Evolutionary conservation across 352 stramenopile genomes (phyloP).

Genomic region (Sclerospora graminicola): DNA sequence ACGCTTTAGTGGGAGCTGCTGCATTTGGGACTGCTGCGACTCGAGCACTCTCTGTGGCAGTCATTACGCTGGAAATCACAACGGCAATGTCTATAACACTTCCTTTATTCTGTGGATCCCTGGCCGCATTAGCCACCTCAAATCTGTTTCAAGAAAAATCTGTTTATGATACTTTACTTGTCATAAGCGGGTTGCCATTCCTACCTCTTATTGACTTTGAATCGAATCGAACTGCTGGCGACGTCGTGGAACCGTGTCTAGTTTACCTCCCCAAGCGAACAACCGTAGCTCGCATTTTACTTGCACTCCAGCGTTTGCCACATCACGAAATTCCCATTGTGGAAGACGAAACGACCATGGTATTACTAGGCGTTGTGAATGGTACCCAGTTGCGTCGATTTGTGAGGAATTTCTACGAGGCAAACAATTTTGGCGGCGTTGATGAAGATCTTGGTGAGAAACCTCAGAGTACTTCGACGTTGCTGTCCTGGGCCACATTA

Average conservation of each 20-base stretch:
- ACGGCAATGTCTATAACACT: constrained; percentile 73
- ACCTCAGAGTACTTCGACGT: constrained; percentile 16
- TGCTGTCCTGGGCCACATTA: constrained; percentile 53
- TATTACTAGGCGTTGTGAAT: constrained; percentile 57
- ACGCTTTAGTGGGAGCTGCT: constrained; percentile 68
- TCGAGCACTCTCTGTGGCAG: constrained; percentile 66
- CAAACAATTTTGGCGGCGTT: constrained; percentile 33
- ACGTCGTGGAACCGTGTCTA: constrained; percentile 62
- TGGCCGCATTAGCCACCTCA: constrained; percentile 53
- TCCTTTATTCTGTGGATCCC: constrained; percentile 63
- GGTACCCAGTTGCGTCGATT: constrained; percentile 48
- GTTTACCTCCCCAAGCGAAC: constrained; percentile 71
- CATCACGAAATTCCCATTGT: constrained; percentile 70
- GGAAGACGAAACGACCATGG: constrained; percentile 52
- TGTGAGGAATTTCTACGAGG: constrained; percentile 51
- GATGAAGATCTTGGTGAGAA: constrained; percentile 70
- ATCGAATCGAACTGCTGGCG: constrained; percentile 31
- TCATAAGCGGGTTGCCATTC: constrained; percentile 70
- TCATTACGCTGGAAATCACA: constrained; percentile 85
- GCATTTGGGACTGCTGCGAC: constrained; percentile 63
- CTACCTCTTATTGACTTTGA: constrained; percentile 78
- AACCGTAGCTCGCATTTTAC: constrained; percentile 49
- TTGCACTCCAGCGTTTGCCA: constrained; percentile 62
- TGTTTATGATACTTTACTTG: constrained; percentile 76
- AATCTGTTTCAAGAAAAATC: constrained; percentile 64